Evolutionary conservation across 208 protist genomes (phyloP).

Genomic region (Acanthamoeba healyi): DNA sequence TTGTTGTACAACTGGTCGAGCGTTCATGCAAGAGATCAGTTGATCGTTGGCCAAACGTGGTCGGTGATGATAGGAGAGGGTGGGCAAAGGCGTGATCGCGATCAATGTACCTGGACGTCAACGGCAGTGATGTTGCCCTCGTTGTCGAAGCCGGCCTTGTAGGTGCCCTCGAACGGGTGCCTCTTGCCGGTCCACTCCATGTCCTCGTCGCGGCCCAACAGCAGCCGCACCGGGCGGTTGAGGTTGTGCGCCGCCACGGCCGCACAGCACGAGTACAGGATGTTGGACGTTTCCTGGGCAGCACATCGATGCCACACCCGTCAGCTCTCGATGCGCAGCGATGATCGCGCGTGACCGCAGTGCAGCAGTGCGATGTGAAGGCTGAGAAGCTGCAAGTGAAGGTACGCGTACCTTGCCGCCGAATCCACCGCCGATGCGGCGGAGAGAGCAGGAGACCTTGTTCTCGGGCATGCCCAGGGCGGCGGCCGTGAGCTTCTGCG

Average conservation of each 20-base stretch:
- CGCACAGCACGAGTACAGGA: conserved; percentile 81
- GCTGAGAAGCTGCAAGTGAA: no score
- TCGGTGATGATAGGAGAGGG: background rate
- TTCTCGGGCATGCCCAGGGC: conserved; percentile 60
- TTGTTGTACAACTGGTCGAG: conserved; percentile 84
- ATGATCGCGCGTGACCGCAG: no score
- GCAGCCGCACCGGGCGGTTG: conserved; percentile 87
- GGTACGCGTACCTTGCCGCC: conserved; percentile 16
- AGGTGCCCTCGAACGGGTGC: conserved; percentile 89
- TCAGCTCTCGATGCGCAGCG: no score
- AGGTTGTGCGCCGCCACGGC: conserved; percentile 89
- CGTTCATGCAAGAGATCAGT: background rate
- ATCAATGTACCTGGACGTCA: conserved; percentile 71
- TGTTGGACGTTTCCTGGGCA: conserved; percentile 87
- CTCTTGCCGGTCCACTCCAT: conserved; percentile 89
- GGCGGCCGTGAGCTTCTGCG: conserved; percentile 85
- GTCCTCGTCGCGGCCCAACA: conserved; percentile 90
- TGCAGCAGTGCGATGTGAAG: no score
- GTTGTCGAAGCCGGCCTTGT: conserved; percentile 87
- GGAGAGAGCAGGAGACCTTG: conserved; percentile 62
- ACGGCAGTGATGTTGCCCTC: conserved; percentile 84
- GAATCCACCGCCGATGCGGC: conserved; percentile 55
- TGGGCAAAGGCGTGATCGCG: background rate
- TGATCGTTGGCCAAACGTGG: no score
- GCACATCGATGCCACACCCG: no score